A percentile compares a stretch with the other conserved stretches of the same genome.
Conservation (phyloP, 2,329 filamentous ascomycete species). For the Penicillium olsonii region DNA sequence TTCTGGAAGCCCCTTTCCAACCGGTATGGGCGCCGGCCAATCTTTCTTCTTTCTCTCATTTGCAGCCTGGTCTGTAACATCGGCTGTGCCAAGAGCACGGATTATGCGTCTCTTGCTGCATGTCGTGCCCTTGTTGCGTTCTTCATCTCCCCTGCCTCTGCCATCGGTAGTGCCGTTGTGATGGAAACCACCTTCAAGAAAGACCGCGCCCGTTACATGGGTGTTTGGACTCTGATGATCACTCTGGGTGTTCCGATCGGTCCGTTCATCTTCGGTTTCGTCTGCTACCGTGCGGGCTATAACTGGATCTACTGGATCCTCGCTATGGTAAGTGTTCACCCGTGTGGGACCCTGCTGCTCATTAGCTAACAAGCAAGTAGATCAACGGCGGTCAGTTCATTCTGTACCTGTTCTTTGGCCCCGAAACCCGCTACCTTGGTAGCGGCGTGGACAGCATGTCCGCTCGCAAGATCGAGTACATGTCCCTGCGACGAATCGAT, state of each 20-base stretch:
- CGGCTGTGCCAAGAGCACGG: constrained; percentile 54
- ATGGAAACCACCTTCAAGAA: constrained; percentile 60
- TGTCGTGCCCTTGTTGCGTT: constrained; percentile 57
- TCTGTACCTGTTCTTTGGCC: constrained; percentile 57
- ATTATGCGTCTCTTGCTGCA: constrained; percentile 52
- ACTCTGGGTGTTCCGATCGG: constrained; percentile 51
- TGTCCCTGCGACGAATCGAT: constrained; percentile 55
- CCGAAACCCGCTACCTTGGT: constrained; percentile 57
- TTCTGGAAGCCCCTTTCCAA: constrained; percentile 60
- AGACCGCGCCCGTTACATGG: constrained; percentile 57
- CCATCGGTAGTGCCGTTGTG: constrained; percentile 60
- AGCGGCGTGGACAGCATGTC: constrained; percentile 29
- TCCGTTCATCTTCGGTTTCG: constrained; percentile 44
- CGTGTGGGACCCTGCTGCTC: constrained; percentile 1
- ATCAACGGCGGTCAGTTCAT: constrained; percentile 60
- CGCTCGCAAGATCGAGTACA: constrained; percentile 48
- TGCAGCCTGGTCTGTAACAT: constrained; percentile 56
- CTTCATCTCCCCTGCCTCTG: constrained; percentile 57
- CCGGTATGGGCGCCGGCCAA: constrained; percentile 55
- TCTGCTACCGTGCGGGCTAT: constrained; percentile 56
- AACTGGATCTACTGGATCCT: constrained; percentile 63
- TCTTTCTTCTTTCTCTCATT: constrained; percentile 56
- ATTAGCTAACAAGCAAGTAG: constrained; percentile 30
- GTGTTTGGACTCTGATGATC: constrained; percentile 57
- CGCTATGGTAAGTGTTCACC: constrained; percentile 50